A percentile compares a stretch with the other conserved stretches of the same genome.
These are phyloP conservation scores for Podospora tetraspora DNA, from an alignment of 495 filamentous ascomycete species.

Conservation along the genomic window DNA sequence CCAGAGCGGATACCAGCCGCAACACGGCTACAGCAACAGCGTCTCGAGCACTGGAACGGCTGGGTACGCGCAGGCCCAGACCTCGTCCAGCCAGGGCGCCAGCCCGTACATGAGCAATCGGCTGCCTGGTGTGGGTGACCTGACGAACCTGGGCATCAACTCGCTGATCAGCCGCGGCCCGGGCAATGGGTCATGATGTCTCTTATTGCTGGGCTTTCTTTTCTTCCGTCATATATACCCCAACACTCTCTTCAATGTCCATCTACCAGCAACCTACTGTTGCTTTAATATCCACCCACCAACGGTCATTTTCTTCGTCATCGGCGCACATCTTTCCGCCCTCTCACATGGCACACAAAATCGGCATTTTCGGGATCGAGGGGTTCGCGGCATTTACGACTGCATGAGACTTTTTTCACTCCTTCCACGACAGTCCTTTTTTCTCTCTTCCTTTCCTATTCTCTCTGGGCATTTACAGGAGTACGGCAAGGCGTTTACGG, in stretches of 20 bases:
- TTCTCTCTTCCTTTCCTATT: conserved; percentile 9
- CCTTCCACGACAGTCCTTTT: not conserved
- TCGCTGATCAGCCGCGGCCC: conserved; percentile 48
- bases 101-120: conserved; percentile 45
- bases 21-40: conserved; percentile 41
- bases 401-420: conserved; percentile 10
- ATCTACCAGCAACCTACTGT: conserved; percentile 13
- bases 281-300: not conserved
- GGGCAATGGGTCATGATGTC: conserved; percentile 15
- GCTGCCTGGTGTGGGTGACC: conserved; percentile 46
- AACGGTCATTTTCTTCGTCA: not conserved
- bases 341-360: not conserved
- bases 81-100: conserved; percentile 31
- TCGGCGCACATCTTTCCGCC: not conserved
- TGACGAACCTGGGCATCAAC: conserved; percentile 45
- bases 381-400: not conserved
- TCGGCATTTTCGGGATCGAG: not conserved
- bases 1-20: conserved; percentile 19
- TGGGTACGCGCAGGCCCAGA: conserved; percentile 14
- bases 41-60: conserved; percentile 35
- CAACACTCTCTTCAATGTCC: conserved; percentile 10
- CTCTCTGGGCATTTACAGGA: not conserved
- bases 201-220: conserved; percentile 5
- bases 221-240: conserved; percentile 3
- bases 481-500: not conserved